Conservation (phyloP, 2,329 filamentous ascomycete species). For the Dactylellina haptotyla region DNA sequence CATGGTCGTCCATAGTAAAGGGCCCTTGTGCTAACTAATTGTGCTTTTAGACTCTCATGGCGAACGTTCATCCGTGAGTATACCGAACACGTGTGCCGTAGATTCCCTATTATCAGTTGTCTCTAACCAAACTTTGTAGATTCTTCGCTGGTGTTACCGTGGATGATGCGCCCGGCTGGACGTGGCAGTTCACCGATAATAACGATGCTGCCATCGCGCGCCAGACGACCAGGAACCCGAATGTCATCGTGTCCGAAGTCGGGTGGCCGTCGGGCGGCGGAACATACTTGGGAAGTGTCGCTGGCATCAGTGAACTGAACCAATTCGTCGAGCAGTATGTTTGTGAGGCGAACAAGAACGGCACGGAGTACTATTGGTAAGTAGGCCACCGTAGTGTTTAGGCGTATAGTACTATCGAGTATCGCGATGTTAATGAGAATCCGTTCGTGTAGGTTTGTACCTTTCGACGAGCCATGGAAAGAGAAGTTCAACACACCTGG, state of each 20-base stretch:
- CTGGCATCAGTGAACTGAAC: slow-evolving; percentile 83
- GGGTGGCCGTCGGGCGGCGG: slow-evolving; percentile 90
- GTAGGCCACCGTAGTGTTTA: slow-evolving; percentile 57
- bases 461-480: slow-evolving; percentile 98
- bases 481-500: slow-evolving; percentile 71
- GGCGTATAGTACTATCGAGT: background rate
- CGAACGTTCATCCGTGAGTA: slow-evolving; percentile 81
- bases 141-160: slow-evolving; percentile 86
- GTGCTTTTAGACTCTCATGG: slow-evolving; percentile 72
- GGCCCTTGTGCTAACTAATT: slow-evolving; percentile 11
- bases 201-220: slow-evolving; percentile 75
- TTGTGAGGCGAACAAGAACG: slow-evolving; percentile 79
- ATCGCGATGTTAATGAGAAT: slow-evolving; percentile 40
- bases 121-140: slow-evolving; percentile 19
- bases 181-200: slow-evolving; percentile 79
- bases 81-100: background rate
- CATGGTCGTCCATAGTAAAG: background rate
- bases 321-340: slow-evolving; percentile 87
- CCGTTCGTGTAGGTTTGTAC: slow-evolving; percentile 74
- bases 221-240: slow-evolving; percentile 66
- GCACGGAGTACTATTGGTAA: slow-evolving; percentile 92
- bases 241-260: slow-evolving; percentile 87
- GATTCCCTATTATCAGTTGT: background rate
- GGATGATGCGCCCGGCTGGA: slow-evolving; percentile 78
- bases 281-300: slow-evolving; percentile 76